A percentile compares a stretch with the other conserved stretches of the same genome.
These are phyloP conservation scores for Ampelomyces quisqualis DNA, from an alignment of 2,329 filamentous ascomycete species.

Conservation along the genomic window DNA sequence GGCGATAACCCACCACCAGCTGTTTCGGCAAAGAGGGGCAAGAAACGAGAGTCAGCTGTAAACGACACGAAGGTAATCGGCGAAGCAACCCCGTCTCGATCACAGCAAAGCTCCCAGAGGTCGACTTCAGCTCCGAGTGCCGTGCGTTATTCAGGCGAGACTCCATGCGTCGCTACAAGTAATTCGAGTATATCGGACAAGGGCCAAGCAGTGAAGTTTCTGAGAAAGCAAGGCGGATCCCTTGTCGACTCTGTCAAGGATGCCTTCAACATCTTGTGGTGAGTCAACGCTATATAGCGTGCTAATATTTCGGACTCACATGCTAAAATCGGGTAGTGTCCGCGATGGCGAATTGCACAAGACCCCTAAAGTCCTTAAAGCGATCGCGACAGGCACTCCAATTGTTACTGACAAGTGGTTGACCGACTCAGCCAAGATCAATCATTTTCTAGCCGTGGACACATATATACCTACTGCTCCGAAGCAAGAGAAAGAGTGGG, in stretches of 20 bases:
- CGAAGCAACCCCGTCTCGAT: constrained; percentile 17
- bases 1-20: constrained; percentile 4
- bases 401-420: constrained; percentile 54
- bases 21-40: constrained; percentile 13
- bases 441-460: constrained; percentile 38
- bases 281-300: constrained; percentile 6
- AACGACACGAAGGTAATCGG: neutral
- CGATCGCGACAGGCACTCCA: constrained; percentile 46
- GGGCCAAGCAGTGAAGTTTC: constrained; percentile 32
- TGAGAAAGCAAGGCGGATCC: constrained; percentile 36
- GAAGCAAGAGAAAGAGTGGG: constrained; percentile 44
- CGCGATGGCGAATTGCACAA: constrained; percentile 43
- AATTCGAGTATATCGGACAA: constrained; percentile 32
- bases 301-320: neutral
- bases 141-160: constrained; percentile 24
- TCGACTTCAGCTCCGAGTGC: constrained; percentile 9
- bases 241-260: constrained; percentile 37
- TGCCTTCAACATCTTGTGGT: constrained; percentile 38
- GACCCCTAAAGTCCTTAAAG: constrained; percentile 50
- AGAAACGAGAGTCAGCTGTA: constrained; percentile 9
- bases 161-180: constrained; percentile 38
- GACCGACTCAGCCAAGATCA: constrained; percentile 39
- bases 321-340: constrained; percentile 37
- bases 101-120: constrained; percentile 21
- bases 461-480: constrained; percentile 39